Conservation (phyloP, 2,329 filamentous ascomycete genomes). For the Ophiocordyceps sinensis region DNA sequence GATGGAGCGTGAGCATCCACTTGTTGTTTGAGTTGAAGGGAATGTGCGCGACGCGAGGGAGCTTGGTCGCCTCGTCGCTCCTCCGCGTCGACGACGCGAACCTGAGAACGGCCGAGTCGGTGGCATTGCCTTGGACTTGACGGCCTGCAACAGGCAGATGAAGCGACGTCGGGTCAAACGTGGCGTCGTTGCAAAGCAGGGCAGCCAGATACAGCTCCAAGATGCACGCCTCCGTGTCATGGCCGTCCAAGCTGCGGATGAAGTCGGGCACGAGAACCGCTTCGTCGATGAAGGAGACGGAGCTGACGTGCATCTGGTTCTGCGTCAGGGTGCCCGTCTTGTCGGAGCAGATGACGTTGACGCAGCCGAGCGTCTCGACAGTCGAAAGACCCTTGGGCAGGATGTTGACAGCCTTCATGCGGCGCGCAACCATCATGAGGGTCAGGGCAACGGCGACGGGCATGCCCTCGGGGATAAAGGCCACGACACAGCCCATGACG, state of each 20-base stretch:
- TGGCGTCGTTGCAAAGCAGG: slow-evolving; percentile 26
- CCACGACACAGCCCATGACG: slow-evolving; percentile 28
- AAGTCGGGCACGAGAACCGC: slow-evolving; percentile 13
- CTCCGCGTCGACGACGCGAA: slow-evolving; percentile 17
- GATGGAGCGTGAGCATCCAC: slow-evolving; percentile 29
- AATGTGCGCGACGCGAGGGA: slow-evolving; percentile 21
- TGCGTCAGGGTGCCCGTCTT: slow-evolving; percentile 28
- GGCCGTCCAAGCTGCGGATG: slow-evolving; percentile 6
- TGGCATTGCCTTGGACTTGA: slow-evolving; percentile 25
- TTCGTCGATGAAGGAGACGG: slow-evolving; percentile 21
- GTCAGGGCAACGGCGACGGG: slow-evolving; percentile 24
- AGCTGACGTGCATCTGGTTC: slow-evolving; percentile 28
- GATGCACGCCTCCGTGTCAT: slow-evolving; percentile 5
- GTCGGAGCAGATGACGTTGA: slow-evolving; percentile 28
- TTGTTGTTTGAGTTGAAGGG: slow-evolving; percentile 38
- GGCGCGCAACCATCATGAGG: slow-evolving; percentile 25
- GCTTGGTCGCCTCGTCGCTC: slow-evolving; percentile 6
- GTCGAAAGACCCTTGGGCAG: slow-evolving; percentile 26
- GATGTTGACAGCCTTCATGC: slow-evolving; percentile 27
- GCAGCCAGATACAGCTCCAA: slow-evolving; percentile 15
- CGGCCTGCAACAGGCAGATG: slow-evolving; percentile 19
- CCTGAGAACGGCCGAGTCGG: slow-evolving; percentile 25
- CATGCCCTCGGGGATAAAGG: slow-evolving; percentile 25
- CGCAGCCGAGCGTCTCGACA: slow-evolving; percentile 27
- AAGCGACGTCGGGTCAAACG: slow-evolving; percentile 23